Conservation (phyloP, 352 stramenopile genomes). For the Globisporangium orthogonon region DNA sequence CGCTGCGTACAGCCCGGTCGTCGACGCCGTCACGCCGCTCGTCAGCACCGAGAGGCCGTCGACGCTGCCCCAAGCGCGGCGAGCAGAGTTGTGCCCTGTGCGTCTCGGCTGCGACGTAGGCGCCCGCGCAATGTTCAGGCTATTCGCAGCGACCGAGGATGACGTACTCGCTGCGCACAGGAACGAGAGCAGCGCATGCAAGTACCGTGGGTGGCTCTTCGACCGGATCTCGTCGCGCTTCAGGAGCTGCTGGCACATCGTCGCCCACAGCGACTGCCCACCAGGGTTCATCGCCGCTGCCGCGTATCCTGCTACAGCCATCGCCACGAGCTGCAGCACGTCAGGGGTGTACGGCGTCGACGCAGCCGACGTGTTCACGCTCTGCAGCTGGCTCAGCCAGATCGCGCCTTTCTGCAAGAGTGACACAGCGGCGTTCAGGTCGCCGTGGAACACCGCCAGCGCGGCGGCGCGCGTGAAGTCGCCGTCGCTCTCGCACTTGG, state of each 20-base stretch:
- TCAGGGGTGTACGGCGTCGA: slow-evolving; percentile 47
- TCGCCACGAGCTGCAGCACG: slow-evolving; percentile 83
- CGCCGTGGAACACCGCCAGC: slow-evolving; percentile 80
- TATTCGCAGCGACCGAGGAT: slow-evolving; percentile 19
- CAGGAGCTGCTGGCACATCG: slow-evolving; percentile 75
- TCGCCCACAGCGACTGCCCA: slow-evolving; percentile 57
- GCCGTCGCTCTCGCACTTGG: slow-evolving; percentile 49
- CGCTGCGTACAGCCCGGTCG: slow-evolving; percentile 42
- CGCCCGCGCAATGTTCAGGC: slow-evolving; percentile 16
- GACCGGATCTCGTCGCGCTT: slow-evolving; percentile 69
- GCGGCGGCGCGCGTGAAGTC: slow-evolving; percentile 65
- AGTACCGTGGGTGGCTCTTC: slow-evolving; percentile 56
- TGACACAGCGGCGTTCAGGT: slow-evolving; percentile 57
- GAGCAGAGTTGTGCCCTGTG: slow-evolving; percentile 14
- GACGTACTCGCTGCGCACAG: slow-evolving; percentile 43
- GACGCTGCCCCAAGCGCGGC: slow-evolving; percentile 56
- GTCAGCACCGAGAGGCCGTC: slow-evolving; percentile 41
- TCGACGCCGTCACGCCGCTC: slow-evolving; percentile 4
- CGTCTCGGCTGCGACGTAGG: slow-evolving; percentile 25
- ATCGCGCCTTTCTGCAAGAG: slow-evolving; percentile 69
- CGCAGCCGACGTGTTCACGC: slow-evolving; percentile 19
- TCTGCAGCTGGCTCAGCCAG: slow-evolving; percentile 52
- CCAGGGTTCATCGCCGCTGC: slow-evolving; percentile 32
- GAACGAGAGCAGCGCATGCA: slow-evolving; percentile 79
- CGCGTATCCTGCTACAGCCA: slow-evolving; percentile 82